phyloP scores from a whole-genome alignment of 768 basidiomycete genomes.

The Erythrobasidium yunnanense region DNA sequence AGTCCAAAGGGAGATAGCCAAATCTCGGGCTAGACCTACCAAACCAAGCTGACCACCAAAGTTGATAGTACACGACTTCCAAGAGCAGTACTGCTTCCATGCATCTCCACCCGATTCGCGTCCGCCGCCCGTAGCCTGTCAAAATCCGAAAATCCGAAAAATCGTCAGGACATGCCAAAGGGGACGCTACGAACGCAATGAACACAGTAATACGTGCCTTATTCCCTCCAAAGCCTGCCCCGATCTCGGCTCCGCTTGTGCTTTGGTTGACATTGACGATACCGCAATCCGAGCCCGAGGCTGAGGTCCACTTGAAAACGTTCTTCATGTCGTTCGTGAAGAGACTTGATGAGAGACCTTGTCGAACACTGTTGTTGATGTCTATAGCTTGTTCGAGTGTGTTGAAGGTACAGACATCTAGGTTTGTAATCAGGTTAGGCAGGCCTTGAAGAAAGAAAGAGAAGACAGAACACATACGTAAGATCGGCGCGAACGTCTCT shows the following conservation, averaged over 20 bases:
- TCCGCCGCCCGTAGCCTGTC: conserved; percentile 70
- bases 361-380: conserved; percentile 70
- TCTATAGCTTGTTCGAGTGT: conserved; percentile 63
- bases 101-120: conserved; percentile 94
- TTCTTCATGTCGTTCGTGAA: conserved; percentile 58
- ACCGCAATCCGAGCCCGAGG: conserved; percentile 75
- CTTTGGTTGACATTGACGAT: conserved; percentile 57
- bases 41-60: conserved; percentile 17
- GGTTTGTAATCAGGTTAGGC: conserved; percentile 59
- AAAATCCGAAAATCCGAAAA: too few relatives aligned
- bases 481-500: conserved; percentile 36
- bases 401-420: conserved; percentile 77
- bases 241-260: conserved; percentile 62
- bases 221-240: conserved; percentile 72
- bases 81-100: conserved; percentile 48
- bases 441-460: conserved; percentile 49
- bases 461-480: conserved; percentile 38
- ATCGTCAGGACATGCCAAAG: too few relatives aligned
- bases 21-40: not conserved
- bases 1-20: not conserved
- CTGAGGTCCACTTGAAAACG: conserved; percentile 84
- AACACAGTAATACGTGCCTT: conserved; percentile 24
- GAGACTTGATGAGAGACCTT: conserved; percentile 79
- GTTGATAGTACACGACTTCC: conserved; percentile 26
- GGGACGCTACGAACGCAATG: too few relatives aligned